Evolutionary conservation across 2,329 filamentous ascomycete species (phyloP).

Genomic region (Curvularia eragrostidis): DNA sequence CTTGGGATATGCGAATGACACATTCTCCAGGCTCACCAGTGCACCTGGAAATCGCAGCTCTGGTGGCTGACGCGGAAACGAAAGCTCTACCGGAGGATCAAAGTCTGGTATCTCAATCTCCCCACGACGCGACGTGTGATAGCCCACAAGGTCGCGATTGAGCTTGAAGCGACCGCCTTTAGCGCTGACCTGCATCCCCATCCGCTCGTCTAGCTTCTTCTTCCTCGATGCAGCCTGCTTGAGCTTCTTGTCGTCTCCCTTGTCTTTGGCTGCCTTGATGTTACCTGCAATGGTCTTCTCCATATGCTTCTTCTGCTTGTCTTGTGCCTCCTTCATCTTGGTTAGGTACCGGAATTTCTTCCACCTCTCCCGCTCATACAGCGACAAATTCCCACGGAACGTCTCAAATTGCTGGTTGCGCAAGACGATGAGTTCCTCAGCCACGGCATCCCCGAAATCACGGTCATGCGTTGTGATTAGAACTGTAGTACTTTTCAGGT

Average conservation of each 20-base stretch:
- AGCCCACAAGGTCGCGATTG: conserved; percentile 71
- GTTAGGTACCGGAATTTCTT: conserved; percentile 72
- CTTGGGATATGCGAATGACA: conserved; percentile 68
- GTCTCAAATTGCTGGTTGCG: conserved; percentile 74
- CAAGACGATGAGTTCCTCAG: conserved; percentile 76
- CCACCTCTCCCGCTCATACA: conserved; percentile 72
- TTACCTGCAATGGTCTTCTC: conserved; percentile 78
- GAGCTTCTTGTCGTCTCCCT: conserved; percentile 83
- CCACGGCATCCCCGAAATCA: conserved; percentile 78
- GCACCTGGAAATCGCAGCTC: conserved; percentile 78
- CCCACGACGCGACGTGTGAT: conserved; percentile 59
- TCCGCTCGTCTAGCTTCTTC: conserved; percentile 83
- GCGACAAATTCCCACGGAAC: conserved; percentile 76
- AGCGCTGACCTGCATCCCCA: conserved; percentile 75
- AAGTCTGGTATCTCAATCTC: conserved; percentile 74
- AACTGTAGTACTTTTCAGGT: conserved; percentile 67
- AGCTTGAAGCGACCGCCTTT: conserved; percentile 80
- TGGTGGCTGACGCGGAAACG: conserved; percentile 66
- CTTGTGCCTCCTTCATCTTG: conserved; percentile 82
- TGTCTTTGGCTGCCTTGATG: conserved; percentile 75
- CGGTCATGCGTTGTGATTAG: conserved; percentile 85
- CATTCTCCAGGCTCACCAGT: conserved; percentile 73
- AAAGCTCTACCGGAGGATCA: conserved; percentile 63
- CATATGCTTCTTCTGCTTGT: conserved; percentile 80
- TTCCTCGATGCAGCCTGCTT: conserved; percentile 84